Conservation (phyloP, 2,329 filamentous ascomycete genomes). For the Microsporum canis region DNA sequence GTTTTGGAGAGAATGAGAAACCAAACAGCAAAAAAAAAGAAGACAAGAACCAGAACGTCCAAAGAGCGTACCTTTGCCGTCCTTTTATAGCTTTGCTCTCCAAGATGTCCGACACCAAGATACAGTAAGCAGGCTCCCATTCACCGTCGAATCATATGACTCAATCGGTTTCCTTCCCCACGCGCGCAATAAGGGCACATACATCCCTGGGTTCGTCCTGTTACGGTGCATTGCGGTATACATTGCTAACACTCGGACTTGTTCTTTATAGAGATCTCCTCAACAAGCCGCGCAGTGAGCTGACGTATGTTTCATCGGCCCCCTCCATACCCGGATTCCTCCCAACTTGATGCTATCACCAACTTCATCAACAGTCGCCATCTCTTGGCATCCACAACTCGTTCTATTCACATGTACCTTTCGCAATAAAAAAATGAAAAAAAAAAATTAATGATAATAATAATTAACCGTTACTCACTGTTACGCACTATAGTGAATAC, state of each 20-base stretch:
- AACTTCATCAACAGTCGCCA: neutral
- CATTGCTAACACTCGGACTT: constrained; percentile 3
- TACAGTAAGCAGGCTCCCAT: constrained; percentile 46
- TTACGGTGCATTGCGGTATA: neutral
- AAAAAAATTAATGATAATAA: neutral
- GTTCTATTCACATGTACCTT: constrained; percentile 8
- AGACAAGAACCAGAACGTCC: neutral
- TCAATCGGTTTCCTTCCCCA: constrained; percentile 8
- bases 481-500: constrained; percentile 55
- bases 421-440: neutral
- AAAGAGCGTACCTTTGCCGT: constrained; percentile 9
- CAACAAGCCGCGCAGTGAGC: constrained; percentile 75
- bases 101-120: constrained; percentile 58
- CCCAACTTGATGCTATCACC: constrained; percentile 9
- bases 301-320: constrained; percentile 56
- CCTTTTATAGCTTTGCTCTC: constrained; percentile 21
- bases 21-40: neutral
- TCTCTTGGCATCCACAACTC: constrained; percentile 11
- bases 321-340: neutral
- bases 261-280: constrained; percentile 60
- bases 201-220: neutral
- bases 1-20: neutral
- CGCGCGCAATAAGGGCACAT: neutral
- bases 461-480: constrained; percentile 15
- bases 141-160: constrained; percentile 15